phyloP scores from a whole-genome alignment of 164 flowering plant genomes.

The Nelumbo lutea region DNA sequence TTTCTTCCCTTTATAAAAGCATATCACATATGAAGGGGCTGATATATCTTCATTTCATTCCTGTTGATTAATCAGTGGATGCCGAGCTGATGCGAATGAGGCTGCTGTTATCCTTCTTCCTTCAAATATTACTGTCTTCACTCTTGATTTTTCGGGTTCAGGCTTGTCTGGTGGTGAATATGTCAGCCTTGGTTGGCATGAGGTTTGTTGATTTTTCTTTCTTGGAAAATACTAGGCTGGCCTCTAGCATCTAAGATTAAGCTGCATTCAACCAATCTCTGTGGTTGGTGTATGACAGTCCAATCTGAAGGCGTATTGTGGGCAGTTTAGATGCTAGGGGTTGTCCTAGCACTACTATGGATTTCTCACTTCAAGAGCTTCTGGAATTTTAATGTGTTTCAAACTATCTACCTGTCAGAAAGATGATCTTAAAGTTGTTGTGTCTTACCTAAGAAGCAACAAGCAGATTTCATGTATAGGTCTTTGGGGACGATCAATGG shows the following conservation, averaged over 20 bases:
- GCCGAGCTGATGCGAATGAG: slow-evolving; percentile 96
- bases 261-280: no score
- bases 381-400: neutral
- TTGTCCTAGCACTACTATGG: neutral
- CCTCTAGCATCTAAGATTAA: no score
- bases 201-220: slow-evolving; percentile 39
- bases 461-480: slow-evolving; percentile 74
- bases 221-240: neutral
- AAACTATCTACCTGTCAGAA: slow-evolving; percentile 40
- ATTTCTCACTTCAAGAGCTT: neutral
- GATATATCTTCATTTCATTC: neutral
- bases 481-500: slow-evolving; percentile 99
- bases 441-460: slow-evolving; percentile 62
- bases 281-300: no score
- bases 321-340: no score
- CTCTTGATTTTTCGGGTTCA: slow-evolving; percentile 97
- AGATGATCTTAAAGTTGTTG: slow-evolving; percentile 78
- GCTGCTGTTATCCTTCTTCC: slow-evolving; percentile 88
- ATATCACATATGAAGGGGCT: slow-evolving; percentile 2
- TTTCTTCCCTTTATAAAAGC: neutral
- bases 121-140: slow-evolving; percentile 84
- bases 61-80: slow-evolving; percentile 55
- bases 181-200: slow-evolving; percentile 99
- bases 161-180: slow-evolving; percentile 91
- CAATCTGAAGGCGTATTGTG: no score